A percentile compares a stretch with the other conserved stretches of the same genome.
These are phyloP conservation scores for Fagopyrum esculentum DNA, from an alignment of 148 eudicot genomes.

Conservation along the genomic window DNA sequence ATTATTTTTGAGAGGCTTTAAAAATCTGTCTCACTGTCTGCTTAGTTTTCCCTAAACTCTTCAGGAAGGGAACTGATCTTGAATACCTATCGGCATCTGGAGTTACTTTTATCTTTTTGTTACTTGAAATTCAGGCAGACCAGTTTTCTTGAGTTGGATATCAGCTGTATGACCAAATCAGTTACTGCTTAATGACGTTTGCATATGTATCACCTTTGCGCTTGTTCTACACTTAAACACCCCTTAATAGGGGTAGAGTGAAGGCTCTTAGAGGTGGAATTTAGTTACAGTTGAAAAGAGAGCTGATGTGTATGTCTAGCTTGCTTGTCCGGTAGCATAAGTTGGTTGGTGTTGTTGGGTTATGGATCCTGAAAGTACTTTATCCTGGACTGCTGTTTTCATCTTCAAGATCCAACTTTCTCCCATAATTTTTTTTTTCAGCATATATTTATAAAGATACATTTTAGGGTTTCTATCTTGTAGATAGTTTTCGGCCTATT, in stretches of 20 bases:
- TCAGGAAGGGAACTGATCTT: too few species aligned
- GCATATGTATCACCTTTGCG: background rate
- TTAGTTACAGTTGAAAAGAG: background rate
- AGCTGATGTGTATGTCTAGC: background rate
- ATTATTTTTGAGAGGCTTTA: too few species aligned
- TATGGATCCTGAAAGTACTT: too few species aligned
- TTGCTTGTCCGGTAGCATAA: background rate
- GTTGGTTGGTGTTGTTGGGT: background rate
- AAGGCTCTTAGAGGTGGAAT: background rate
- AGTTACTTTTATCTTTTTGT: background rate
- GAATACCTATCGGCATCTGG: background rate
- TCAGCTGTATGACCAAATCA: background rate
- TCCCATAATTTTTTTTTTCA: too few species aligned
- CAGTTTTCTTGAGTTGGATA: background rate
- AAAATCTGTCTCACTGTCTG: too few species aligned
- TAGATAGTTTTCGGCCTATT: too few species aligned
- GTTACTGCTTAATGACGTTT: background rate
- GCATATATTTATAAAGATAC: too few species aligned
- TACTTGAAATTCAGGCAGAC: background rate
- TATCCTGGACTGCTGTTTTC: too few species aligned
- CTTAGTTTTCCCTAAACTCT: too few species aligned
- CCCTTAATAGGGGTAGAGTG: background rate
- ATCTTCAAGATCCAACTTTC: too few species aligned
- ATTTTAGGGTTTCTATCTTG: too few species aligned
- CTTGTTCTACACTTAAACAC: background rate